phyloP scores from a whole-genome alignment of 2,329 filamentous ascomycete species.

The Stemphylium vesicarium region DNA sequence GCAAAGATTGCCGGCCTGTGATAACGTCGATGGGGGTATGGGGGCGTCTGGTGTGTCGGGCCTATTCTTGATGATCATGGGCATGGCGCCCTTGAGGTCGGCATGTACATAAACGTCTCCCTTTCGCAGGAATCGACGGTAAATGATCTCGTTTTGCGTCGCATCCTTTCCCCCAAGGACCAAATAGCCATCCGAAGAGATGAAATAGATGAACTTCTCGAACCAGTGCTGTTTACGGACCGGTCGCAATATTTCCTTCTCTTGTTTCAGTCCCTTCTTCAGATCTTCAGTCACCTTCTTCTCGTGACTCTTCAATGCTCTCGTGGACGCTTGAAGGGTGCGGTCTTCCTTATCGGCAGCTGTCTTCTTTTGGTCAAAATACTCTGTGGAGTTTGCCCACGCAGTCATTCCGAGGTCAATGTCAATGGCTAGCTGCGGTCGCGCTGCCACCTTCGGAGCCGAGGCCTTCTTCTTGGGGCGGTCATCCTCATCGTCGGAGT shows the following conservation, averaged over 20 bases:
- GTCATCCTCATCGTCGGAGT: slow-evolving; percentile 64
- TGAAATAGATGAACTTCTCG: slow-evolving; percentile 95
- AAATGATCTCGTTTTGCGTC: slow-evolving; percentile 91
- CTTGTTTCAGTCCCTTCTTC: slow-evolving; percentile 86
- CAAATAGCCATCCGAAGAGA: slow-evolving; percentile 93
- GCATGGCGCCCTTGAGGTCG: slow-evolving; percentile 81
- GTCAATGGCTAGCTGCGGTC: slow-evolving; percentile 71
- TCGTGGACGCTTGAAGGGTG: slow-evolving; percentile 79
- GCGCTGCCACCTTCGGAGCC: slow-evolving; percentile 42
- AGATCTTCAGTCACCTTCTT: slow-evolving; percentile 86
- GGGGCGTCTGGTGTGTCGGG: slow-evolving; percentile 77
- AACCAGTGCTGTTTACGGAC: slow-evolving; percentile 91
- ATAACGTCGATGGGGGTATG: slow-evolving; percentile 87
- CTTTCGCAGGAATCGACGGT: slow-evolving; percentile 81
- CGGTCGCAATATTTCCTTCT: slow-evolving; percentile 84
- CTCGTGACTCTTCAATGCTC: slow-evolving; percentile 87
- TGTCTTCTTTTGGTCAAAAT: slow-evolving; percentile 86
- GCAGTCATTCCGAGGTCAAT: slow-evolving; percentile 82
- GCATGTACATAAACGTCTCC: slow-evolving; percentile 93
- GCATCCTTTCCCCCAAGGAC: slow-evolving; percentile 88
- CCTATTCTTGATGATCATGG: slow-evolving; percentile 91
- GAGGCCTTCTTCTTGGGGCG: slow-evolving; percentile 56
- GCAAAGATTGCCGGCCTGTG: slow-evolving; percentile 84
- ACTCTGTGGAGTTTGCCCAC: slow-evolving; percentile 88
- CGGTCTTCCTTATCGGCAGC: slow-evolving; percentile 88